These are phyloP conservation scores for Trichoderma cornu-damae DNA, from an alignment of 2,329 filamentous ascomycete species.

Conservation along the genomic window DNA sequence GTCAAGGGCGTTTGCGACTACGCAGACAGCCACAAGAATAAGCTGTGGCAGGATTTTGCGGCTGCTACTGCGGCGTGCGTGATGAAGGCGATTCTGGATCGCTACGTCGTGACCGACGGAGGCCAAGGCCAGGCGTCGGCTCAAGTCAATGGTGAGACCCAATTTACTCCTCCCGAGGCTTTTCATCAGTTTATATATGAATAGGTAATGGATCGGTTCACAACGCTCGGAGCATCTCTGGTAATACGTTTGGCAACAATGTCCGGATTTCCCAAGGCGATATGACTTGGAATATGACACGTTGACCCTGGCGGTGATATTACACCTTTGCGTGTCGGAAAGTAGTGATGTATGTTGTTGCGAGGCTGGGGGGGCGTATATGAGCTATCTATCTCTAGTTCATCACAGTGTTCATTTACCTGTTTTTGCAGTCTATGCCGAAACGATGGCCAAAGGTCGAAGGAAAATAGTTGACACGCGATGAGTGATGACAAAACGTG, in stretches of 20 bases:
- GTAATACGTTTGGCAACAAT: conserved; percentile 5
- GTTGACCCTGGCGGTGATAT: too few relatives aligned
- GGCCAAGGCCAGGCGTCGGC: not conserved
- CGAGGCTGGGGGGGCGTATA: too few relatives aligned
- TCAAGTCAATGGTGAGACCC: not conserved
- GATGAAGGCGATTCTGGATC: conserved; percentile 26
- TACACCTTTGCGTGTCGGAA: too few relatives aligned
- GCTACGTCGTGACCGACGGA: conserved; percentile 5
- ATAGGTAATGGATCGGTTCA: not conserved
- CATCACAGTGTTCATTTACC: too few relatives aligned
- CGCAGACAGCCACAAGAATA: conserved; percentile 37
- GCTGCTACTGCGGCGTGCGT: conserved; percentile 33
- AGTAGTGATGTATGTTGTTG: too few relatives aligned
- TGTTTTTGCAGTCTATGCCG: too few relatives aligned
- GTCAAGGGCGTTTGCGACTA: conserved; percentile 38
- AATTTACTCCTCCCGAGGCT: not conserved
- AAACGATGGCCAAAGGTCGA: too few relatives aligned
- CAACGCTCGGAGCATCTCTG: not conserved
- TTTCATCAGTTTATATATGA: not conserved
- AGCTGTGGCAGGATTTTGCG: conserved; percentile 35
- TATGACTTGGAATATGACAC: not conserved
- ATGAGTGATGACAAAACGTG: too few relatives aligned
- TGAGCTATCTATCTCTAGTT: too few relatives aligned
- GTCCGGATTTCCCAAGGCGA: not conserved
- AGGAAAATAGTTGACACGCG: too few relatives aligned